Evolutionary conservation across 768 basidiomycete species (phyloP), one percentile per base, ranked within the genome.

Genomic region (Podaxis mareebaensis): DNA sequence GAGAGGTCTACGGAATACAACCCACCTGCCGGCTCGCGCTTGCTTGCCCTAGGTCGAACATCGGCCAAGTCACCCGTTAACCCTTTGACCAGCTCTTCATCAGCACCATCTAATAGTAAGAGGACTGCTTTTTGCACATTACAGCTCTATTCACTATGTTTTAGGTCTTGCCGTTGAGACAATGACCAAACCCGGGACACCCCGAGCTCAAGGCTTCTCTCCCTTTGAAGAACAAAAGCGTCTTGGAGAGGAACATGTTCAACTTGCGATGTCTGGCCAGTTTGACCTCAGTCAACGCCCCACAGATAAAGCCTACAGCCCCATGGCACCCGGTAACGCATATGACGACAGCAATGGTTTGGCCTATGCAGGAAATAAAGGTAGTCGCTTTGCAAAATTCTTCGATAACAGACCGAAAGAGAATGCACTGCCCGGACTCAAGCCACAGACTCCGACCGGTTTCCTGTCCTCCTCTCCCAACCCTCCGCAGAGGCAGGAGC

Each of bases 381-480:
- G 92, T 44, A 93, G 92, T 71, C 87, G 92, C 40, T 90, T 93
- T 72, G 92, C 91, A 36, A 94, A 93, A 71, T 92, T 93, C 74
- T 94, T 93, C 66, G 92, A 93, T 67, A 83, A 83, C n/a, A 92
- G 91, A 73, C 74, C 77, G 26, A 82, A 81, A 65, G 86, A 87
- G 13, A 69, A 68, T 20, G 67, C 66, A 33, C 55, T 69, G 20
- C 65, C 74, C 42, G 66, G 75, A 36, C 68, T 75, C 15, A 85
- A 84, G 63, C 67, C 75, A 28, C 74, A 77, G 42, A 73, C 74
- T 10, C 73, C 75, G 5, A 74, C 74, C 36, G 76, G 77, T 20
- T 75, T 80, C 48, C 71, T 75, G 46, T 77, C 85, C 51, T 75
- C 81, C 28, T 83, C 85, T 33, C 77, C 83, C n/a, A 74, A 71